A percentile compares a stretch with the other conserved stretches of the same genome.
Evolutionary conservation across 139 green algal genomes (phyloP).

Genomic region (Dunaliella primolecta): DNA sequence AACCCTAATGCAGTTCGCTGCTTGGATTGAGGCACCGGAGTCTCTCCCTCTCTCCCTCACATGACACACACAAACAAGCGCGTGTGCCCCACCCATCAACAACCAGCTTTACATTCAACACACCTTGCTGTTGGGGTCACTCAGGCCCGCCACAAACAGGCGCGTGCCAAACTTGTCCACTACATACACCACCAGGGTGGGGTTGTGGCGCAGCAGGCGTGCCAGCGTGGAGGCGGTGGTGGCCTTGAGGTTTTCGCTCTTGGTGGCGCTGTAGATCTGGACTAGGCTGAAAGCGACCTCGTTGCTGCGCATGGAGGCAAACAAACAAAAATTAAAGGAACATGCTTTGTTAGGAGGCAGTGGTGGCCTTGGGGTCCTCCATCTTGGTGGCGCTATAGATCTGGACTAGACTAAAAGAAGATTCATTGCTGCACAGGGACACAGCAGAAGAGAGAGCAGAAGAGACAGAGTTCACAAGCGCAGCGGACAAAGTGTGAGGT

Average conservation of each 20-base stretch:
- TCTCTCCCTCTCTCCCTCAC: no score
- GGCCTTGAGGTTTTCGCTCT: slow-evolving; percentile 63
- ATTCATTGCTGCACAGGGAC: slow-evolving; percentile 30
- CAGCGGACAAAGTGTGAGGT: no score
- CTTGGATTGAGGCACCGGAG: no score
- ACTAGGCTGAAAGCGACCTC: slow-evolving; percentile 47
- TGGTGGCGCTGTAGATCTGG: slow-evolving; percentile 46
- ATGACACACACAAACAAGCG: no score
- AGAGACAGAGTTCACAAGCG: no score
- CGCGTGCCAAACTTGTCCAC: slow-evolving; percentile 54
- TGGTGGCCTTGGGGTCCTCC: slow-evolving; percentile 68
- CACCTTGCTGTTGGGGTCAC: slow-evolving; percentile 37
- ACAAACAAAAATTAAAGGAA: not conserved
- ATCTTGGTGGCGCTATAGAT: slow-evolving; percentile 42
- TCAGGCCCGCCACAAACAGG: slow-evolving; percentile 47
- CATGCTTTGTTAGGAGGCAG: slow-evolving; percentile 53
- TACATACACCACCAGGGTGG: slow-evolving; percentile 32
- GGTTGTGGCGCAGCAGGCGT: slow-evolving; percentile 59
- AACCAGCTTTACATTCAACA: not conserved
- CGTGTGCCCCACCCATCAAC: not conserved
- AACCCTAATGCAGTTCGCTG: no score
- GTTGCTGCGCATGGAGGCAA: slow-evolving; percentile 15
- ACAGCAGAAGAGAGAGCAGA: not conserved
- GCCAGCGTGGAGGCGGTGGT: slow-evolving; percentile 70
- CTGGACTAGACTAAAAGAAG: slow-evolving; percentile 43